These are phyloP conservation scores for Talaromyces thailandensis DNA, from an alignment of 495 filamentous ascomycete genomes.

Conservation along the genomic window DNA sequence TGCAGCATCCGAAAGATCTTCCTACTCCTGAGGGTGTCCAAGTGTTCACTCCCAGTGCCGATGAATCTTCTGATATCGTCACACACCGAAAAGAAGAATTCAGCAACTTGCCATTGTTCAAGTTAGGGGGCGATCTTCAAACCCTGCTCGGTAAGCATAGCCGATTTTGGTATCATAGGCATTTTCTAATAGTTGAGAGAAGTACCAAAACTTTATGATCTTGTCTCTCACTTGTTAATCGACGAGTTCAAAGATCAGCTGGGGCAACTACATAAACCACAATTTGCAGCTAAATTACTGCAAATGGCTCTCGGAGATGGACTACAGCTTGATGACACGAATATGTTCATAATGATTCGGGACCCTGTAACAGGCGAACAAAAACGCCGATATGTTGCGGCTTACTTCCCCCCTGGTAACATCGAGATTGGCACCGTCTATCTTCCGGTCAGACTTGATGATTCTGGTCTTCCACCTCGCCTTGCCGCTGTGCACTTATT, in stretches of 20 bases:
- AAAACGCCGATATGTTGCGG: neutral
- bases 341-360: neutral
- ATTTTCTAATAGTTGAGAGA: neutral
- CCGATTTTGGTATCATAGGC: neutral
- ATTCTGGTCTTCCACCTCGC: neutral
- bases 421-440: neutral
- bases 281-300: neutral
- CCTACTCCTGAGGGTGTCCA: conserved; percentile 1
- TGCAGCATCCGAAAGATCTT: neutral
- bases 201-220: neutral
- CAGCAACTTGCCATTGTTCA: neutral
- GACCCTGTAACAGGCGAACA: neutral
- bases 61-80: neutral
- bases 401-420: neutral
- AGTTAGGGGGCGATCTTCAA: neutral
- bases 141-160: neutral
- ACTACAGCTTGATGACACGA: neutral
- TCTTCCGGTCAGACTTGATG: neutral
- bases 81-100: neutral
- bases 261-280: neutral
- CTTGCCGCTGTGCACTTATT: neutral
- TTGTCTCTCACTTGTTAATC: neutral
- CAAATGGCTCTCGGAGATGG: neutral
- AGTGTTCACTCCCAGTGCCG: neutral
- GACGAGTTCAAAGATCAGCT: neutral